phyloP scores from a whole-genome alignment of 169 alveolate genomes.

The Cyclospora cayetanensis region DNA sequence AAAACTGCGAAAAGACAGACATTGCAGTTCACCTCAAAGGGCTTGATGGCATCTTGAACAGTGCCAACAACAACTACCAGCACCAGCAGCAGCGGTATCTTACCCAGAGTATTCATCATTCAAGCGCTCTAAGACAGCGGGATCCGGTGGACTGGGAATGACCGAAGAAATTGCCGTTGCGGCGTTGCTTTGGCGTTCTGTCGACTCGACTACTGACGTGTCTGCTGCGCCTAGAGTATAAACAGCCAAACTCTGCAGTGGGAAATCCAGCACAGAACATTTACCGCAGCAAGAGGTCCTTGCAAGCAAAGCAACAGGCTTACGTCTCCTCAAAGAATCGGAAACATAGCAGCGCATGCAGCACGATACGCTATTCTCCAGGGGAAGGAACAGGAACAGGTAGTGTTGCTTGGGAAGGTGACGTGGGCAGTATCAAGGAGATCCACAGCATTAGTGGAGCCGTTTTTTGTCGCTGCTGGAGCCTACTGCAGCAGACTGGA shows the following conservation, averaged over 20 bases:
- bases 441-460: no score
- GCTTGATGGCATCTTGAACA: not conserved
- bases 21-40: no score
- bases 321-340: no score
- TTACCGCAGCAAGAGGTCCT: no score
- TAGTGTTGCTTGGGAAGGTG: no score
- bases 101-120: slow-evolving; percentile 23
- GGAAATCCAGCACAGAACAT: not conserved
- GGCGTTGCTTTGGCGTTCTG: not conserved
- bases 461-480: not conserved
- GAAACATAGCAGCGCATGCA: no score
- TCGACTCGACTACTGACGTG: not conserved
- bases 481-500: slow-evolving; percentile 67
- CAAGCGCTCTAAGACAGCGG: slow-evolving; percentile 14
- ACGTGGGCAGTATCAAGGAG: no score
- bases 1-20: slow-evolving; percentile 5
- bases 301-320: no score
- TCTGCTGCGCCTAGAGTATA: slow-evolving; percentile 32
- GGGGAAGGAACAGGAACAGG: no score
- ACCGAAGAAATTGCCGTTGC: not conserved
- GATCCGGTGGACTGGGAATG: slow-evolving; percentile 26
- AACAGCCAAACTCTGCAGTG: slow-evolving; percentile 51
- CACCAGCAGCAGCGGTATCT: not conserved
- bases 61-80: not conserved
- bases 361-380: no score